A percentile compares a stretch with the other conserved stretches of the same genome.
phyloP scores from a whole-genome alignment of 2,329 filamentous ascomycete genomes.

The Akanthomyces dipterigenus region DNA sequence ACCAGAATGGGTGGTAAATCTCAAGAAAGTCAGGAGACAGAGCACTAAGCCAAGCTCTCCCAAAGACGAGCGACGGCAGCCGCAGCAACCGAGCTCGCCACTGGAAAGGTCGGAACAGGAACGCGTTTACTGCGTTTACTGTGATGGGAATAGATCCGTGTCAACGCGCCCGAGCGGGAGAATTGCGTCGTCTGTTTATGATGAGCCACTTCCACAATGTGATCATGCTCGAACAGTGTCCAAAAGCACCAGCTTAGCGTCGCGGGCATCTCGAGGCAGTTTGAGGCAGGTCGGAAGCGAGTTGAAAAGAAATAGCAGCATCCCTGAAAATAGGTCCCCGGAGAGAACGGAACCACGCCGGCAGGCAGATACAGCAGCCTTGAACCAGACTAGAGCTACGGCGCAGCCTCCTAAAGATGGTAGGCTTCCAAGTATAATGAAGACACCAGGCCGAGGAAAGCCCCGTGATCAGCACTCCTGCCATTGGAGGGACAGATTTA shows the following conservation, averaged over 20 bases:
- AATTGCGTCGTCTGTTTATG: not conserved
- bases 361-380: not conserved
- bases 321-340: not conserved
- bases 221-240: not conserved
- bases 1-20: conserved; percentile 4
- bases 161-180: conserved; percentile 5
- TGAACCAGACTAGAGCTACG: not conserved
- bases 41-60: not conserved
- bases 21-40: not conserved
- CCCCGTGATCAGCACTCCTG: conserved; percentile 27
- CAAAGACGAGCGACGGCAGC: not conserved
- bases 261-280: not conserved
- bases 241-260: not conserved
- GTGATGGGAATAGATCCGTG: conserved; percentile 10
- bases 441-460: not conserved
- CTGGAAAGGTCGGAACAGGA: not conserved
- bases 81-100: not conserved
- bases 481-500: conserved; percentile 35
- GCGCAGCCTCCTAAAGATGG: not conserved
- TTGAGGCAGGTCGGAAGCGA: not conserved
- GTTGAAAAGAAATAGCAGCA: not conserved
- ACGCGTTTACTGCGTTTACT: conserved; percentile 7
- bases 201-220: not conserved
- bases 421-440: conserved; percentile 9
- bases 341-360: not conserved